Evolutionary conservation across 257 asterid genomes (phyloP), one percentile per base, ranked within the genome.

Genomic region (Solanum appendiculatum): DNA sequence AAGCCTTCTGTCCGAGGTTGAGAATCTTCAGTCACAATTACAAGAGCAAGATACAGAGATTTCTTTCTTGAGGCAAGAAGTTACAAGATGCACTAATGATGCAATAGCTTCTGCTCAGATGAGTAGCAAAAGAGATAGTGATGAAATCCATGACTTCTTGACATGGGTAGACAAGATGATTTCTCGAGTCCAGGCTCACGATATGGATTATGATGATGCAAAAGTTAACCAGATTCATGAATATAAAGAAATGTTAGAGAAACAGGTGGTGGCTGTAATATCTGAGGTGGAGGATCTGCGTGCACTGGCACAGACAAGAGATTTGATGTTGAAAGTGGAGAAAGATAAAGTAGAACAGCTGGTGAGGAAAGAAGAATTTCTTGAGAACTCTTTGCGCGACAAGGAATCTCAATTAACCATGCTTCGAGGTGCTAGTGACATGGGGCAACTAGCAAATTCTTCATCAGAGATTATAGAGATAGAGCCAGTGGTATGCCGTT

Each of bases 21-120:
- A 96, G 95, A 96, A 93, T 90, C 99, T 97, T 87, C 99, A 96
- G 92, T 91, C 94, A 69, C 98, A 97, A 87, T 91, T 95, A 91
- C 97, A 91, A 91, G 99, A 97, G 90, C 95, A 94, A 86, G 98
- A 96, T 88, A 93, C 89, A 75, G 99, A 97, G 91, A 91, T 97
- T 90, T 97, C 99, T 90, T 97, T 97, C 91, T 97, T 97, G 86
- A 90, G 99, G 92, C 97, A 96, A 92, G 99, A 97, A 93, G 98
- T 97, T 87, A 96, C 99, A 56, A 91, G 99, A 91, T 95, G 98
- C 94, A 96, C 99, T 6, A 94, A 95, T 86, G 98, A 96, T 90
- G 93, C 94, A 85, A 92, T 97, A 85, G 88, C 96, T 87, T 92
- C 93, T 37, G 88, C 98, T 89, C 97, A 97, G 89, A 93, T 88